A percentile compares a stretch with the other conserved stretches of the same genome.
These are phyloP conservation scores for Apiotrichum veenhuisii DNA, from an alignment of 1,284 basidiomycete genomes.

Conservation along the genomic window DNA sequence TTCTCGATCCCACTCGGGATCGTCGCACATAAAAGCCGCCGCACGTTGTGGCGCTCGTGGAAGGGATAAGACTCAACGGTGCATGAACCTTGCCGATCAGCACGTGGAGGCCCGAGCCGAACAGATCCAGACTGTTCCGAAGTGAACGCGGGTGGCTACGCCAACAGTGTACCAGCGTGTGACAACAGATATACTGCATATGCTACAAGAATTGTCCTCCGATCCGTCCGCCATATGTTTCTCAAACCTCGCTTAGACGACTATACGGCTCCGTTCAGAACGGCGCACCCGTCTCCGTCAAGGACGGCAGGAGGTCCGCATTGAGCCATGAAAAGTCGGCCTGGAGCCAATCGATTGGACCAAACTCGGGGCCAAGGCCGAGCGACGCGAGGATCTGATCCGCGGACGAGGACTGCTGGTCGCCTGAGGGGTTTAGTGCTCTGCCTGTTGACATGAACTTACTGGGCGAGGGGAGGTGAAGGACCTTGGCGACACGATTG, in stretches of 20 bases:
- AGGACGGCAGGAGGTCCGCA: neutral
- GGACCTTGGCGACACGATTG: slow-evolving; percentile 9
- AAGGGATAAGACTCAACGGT: no score
- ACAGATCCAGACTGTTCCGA: no score
- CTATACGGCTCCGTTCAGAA: neutral
- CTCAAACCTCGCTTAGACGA: no score
- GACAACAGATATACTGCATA: no score
- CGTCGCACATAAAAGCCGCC: no score
- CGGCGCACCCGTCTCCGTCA: neutral
- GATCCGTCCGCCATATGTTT: neutral
- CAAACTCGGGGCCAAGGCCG: neutral
- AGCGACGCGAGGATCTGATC: slow-evolving; percentile 10
- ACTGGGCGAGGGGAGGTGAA: slow-evolving; percentile 7
- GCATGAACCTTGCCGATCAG: no score
- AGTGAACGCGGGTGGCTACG: no score
- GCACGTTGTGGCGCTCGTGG: no score
- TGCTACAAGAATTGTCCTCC: no score
- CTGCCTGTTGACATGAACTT: neutral
- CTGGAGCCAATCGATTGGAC: slow-evolving; percentile 3
- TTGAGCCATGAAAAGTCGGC: slow-evolving; percentile 16
- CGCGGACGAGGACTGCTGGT: neutral
- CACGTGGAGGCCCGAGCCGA: no score
- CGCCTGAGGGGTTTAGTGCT: neutral
- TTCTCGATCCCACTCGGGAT: no score
- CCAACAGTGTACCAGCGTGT: no score